Conservation (phyloP, 1,284 basidiomycete genomes). For the Puccinia polysora region DNA sequence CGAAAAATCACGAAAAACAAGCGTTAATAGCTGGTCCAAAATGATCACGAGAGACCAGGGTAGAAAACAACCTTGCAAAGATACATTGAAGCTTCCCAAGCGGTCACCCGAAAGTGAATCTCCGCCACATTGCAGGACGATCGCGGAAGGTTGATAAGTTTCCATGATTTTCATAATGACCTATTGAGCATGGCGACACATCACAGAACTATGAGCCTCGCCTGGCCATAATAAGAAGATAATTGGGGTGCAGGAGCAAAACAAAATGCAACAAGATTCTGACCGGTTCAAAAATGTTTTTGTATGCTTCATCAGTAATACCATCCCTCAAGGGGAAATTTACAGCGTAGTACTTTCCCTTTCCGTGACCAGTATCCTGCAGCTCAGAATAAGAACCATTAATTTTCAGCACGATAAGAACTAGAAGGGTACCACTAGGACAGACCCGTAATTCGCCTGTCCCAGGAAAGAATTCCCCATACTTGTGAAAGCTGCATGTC, state of each 20-base stretch:
- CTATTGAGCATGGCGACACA: conserved; percentile 58
- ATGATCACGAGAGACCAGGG: not conserved
- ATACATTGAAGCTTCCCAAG: conserved; percentile 90
- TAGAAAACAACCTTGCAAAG: conserved; percentile 72
- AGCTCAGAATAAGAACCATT: no score
- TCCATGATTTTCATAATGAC: conserved; percentile 94
- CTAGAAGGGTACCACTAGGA: conserved; percentile 51
- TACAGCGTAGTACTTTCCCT: conserved; percentile 64
- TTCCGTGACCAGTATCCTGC: conserved; percentile 42
- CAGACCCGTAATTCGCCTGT: conserved; percentile 90
- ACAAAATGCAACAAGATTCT: conserved; percentile 48
- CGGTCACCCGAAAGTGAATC: conserved; percentile 96
- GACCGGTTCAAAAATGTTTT: conserved; percentile 91
- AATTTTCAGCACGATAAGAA: no score
- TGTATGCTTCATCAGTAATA: conserved; percentile 91
- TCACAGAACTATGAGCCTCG: no score
- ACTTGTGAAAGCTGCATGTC: conserved; percentile 98
- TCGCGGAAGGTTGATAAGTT: conserved; percentile 87
- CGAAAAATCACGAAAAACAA: not conserved
- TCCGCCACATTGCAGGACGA: conserved; percentile 97
- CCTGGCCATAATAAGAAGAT: no score
- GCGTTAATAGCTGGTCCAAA: not conserved
- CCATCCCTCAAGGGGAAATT: conserved; percentile 96
- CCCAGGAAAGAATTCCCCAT: conserved; percentile 98
- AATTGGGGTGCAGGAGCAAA: no score